Percentiles rank a stretch among this genome's conserved stretches.
phyloP scores from a whole-genome alignment of 2,329 filamentous ascomycete genomes.

The Alternaria brassicae region DNA sequence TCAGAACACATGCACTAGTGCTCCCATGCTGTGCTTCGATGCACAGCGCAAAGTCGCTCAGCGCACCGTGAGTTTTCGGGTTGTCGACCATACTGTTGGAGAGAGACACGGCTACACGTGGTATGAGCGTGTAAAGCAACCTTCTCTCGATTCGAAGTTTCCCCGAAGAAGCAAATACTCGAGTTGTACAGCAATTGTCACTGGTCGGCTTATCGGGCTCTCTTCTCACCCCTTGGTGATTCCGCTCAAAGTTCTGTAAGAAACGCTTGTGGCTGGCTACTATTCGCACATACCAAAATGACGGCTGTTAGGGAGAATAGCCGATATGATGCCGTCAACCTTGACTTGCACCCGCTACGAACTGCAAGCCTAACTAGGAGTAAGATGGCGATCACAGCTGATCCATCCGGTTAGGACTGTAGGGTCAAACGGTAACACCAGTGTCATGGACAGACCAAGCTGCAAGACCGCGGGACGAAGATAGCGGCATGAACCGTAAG shows the following conservation, averaged over 20 bases:
- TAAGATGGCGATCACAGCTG: slow-evolving; percentile 4
- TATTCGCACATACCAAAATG: slow-evolving; percentile 5
- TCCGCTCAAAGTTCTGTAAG: slow-evolving; percentile 8
- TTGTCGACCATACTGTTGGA: slow-evolving; percentile 18
- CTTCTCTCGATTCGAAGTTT: slow-evolving; percentile 1
- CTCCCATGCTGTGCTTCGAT: slow-evolving; percentile 10
- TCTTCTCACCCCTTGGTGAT: slow-evolving; percentile 9
- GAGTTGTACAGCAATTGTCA: slow-evolving; percentile 10
- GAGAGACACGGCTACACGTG: slow-evolving; percentile 39
- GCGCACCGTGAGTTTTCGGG: slow-evolving; percentile 10
- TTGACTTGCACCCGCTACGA: neutral
- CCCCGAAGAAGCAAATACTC: slow-evolving; percentile 21
- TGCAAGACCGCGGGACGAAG: slow-evolving; percentile 10
- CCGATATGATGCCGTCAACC: slow-evolving; percentile 13
- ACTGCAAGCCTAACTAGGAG: neutral
- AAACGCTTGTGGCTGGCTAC: slow-evolving; percentile 14
- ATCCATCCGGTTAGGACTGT: neutral
- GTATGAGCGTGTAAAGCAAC: slow-evolving; percentile 25
- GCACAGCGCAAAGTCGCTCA: neutral
- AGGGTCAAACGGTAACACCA: neutral
- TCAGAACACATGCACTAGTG: slow-evolving; percentile 14
- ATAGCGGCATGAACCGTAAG: slow-evolving; percentile 2
- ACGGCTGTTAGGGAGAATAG: slow-evolving; percentile 6
- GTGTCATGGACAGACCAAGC: neutral
- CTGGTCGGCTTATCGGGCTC: slow-evolving; percentile 21